Base-by-base conservation (phyloP, 164 flowering plant species). In the Nymphaea colorata region DNA sequence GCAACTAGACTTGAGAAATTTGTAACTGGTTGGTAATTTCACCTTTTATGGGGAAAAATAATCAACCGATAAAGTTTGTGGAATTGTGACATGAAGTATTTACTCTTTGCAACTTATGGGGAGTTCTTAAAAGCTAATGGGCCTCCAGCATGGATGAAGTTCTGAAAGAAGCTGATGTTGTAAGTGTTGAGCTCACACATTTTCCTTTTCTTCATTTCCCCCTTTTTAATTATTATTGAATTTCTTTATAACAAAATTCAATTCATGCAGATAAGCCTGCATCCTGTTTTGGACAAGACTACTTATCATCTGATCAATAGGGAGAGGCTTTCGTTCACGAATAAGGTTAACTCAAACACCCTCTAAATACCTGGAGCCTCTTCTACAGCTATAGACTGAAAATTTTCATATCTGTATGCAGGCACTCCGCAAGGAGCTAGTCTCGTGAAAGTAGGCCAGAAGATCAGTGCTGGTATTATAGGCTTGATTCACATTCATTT, bases 381-480 rank as follows among this genome's bases (percentile, higher is more conserved):
- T 25, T 25, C 36, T 25, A 25, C 36, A 25, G 36, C 36, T 25
- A 25, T 1, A 25, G 36, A 25, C 36, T 25, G 36, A 25, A 25
- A 25, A 25, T 25, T 25, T 25, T 25, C 36, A 25, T 25, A 25
- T 25, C 36, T 25, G 36, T 68, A 44, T 78, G 79, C 80, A 91
- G 99, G 99, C 66, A 95, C 98, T 78, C 99, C 99, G 4, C 65
- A 75, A 74, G 99, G 98, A 44, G 96, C 88, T 70, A 94, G 98
- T 59, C 98, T 96, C 15, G 98, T 92, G 12, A 88, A 82, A 73
- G 85, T 73, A 42, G 98, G 97, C 43, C 93, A 95, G 74, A 89
- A 83, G 77, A 84, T 92, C 61, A 89, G 93, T 61, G 98, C 98
- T 15, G 99, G 99, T 62, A 92, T 95, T 71, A 89, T 93, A 12